These are phyloP conservation scores for Fusarium oxysporum DNA, from an alignment of 2,329 filamentous ascomycete species.

Conservation along the genomic window DNA sequence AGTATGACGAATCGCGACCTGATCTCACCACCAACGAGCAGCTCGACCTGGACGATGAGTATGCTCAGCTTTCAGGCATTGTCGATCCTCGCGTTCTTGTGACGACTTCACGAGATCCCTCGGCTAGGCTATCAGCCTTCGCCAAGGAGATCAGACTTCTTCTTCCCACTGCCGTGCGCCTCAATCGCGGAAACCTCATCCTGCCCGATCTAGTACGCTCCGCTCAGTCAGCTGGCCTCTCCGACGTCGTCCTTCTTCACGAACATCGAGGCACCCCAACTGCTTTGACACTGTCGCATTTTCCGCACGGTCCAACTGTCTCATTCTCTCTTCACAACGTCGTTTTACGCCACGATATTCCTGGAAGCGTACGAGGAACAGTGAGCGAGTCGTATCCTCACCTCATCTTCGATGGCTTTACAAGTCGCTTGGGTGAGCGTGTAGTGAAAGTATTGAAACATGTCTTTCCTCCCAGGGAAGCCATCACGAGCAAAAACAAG, in stretches of 20 bases:
- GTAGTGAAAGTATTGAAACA: conserved; percentile 94
- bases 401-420: conserved; percentile 95
- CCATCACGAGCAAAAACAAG: conserved; percentile 76
- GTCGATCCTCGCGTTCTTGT: conserved; percentile 90
- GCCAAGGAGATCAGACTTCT: conserved; percentile 90
- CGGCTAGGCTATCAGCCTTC: conserved; percentile 85
- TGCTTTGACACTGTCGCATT: conserved; percentile 86
- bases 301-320: conserved; percentile 83
- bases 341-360: conserved; percentile 91
- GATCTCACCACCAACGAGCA: conserved; percentile 76
- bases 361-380: conserved; percentile 85
- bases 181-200: conserved; percentile 93
- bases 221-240: conserved; percentile 82
- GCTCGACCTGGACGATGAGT: conserved; percentile 87
- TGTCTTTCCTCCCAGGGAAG: conserved; percentile 89
- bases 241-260: conserved; percentile 87
- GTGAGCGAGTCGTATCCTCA: conserved; percentile 95
- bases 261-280: conserved; percentile 95
- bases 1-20: conserved; percentile 87
- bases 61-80: conserved; percentile 88
- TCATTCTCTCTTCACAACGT: conserved; percentile 94
- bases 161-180: conserved; percentile 84
- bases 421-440: conserved; percentile 80
- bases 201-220: conserved; percentile 86
- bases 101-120: conserved; percentile 90